Base-by-base conservation (phyloP, 2,329 filamentous ascomycete species). In the Blastomyces emzantsi region DNA sequence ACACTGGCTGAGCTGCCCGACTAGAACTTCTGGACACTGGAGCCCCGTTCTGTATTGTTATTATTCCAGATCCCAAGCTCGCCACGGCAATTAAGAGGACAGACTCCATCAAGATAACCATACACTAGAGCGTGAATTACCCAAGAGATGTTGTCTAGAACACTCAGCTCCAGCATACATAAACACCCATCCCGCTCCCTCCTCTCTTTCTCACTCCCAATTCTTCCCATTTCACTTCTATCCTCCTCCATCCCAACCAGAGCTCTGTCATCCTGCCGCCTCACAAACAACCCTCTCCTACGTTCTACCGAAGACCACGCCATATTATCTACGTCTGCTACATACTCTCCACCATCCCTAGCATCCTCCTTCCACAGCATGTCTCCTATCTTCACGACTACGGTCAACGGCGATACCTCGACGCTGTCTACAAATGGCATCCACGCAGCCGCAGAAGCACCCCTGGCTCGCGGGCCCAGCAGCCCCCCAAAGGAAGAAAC, bases 401-500 rank as follows among this genome's bases (percentile, higher is more conserved):
- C 47, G 19, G 22, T 51, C 54, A 52, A 60, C 64, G n/a, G 25
- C 30, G 8, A 28, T 11, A 30, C 33, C 8, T 9, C 28, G 33
- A 49, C 51, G 22, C 22, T 36, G 49, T 2, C 22, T 28, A n/a
- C n/a, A 39, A 30, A 43, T 30, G 61, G 33, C 47, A n/a, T 28
- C 39, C 56, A 64, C 33, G 33, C 33, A 47, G 49, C 51, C 13
- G 41, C 62, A 15, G n/a, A n/a, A n/a, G 5, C 64, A 15, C 15
- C 22, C 22, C 3, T 49, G 19, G 43, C 57, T 13, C 63, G 58
- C 13, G 62, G 62, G 67, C 56, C 69, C 64, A 49, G 70, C 69
- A 64, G 41, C 56, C 70, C 74, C 60, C 69, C 69, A 41, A 47
- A 69, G 39, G 64, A 70, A 41, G 70, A 73, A 64, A 70, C 70